Evolutionary conservation across 345 rosid genomes (phyloP).

Genomic region (Eucalyptus paniculata): DNA sequence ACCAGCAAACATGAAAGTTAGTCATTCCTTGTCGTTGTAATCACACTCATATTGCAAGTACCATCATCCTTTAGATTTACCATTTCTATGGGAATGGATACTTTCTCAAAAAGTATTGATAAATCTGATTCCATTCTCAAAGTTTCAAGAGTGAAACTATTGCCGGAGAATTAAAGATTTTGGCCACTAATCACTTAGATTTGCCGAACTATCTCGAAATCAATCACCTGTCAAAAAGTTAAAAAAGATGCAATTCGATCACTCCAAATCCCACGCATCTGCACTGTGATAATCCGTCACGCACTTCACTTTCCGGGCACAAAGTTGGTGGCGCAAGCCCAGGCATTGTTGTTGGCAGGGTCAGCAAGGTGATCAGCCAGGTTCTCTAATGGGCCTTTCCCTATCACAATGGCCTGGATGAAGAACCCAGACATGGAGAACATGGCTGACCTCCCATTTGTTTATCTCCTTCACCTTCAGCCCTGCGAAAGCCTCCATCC

Average conservation of each 20-base stretch:
- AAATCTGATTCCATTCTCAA: not conserved
- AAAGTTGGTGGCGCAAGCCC: constrained; percentile 1
- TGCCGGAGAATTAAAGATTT: not conserved
- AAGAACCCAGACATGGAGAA: constrained; percentile 1
- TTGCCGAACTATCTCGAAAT: not conserved
- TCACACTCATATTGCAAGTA: not conserved
- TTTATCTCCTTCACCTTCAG: not conserved
- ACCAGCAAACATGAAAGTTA: too few species aligned
- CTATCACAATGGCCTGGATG: not conserved
- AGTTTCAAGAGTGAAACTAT: not conserved
- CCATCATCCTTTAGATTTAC: not conserved
- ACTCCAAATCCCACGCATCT: not conserved
- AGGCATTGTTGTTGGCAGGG: not conserved
- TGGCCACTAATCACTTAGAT: not conserved
- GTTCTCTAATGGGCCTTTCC: constrained; percentile 1
- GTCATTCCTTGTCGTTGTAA: too few species aligned
- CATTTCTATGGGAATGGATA: not conserved
- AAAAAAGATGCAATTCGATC: not conserved
- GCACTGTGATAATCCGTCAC: not conserved
- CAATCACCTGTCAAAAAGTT: not conserved
- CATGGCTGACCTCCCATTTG: not conserved
- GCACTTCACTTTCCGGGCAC: not conserved
- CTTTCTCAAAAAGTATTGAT: not conserved
- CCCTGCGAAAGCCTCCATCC: not conserved
- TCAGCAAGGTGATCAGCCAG: constrained; percentile 1